phyloP scores from a whole-genome alignment of 495 filamentous ascomycete genomes.

The Neurospora cerealis region DNA sequence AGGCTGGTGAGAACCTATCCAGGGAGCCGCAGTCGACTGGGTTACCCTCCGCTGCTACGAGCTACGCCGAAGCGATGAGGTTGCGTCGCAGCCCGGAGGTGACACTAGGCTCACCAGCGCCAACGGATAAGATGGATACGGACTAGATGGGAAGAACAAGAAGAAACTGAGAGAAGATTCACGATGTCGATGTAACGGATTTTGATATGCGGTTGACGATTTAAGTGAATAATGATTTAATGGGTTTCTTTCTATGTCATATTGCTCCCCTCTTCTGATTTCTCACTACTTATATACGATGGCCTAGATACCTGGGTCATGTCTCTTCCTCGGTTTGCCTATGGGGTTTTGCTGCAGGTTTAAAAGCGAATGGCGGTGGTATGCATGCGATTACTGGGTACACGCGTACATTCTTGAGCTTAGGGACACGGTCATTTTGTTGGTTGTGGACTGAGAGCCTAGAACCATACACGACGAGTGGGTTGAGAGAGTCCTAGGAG shows the following conservation, averaged over 20 bases:
- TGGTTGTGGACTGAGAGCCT: background rate
- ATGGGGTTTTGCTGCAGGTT: background rate
- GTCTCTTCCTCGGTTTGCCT: background rate
- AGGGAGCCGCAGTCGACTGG: background rate
- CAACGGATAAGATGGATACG: slow-evolving; percentile 22
- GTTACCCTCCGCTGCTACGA: background rate
- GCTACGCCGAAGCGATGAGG: slow-evolving; percentile 1
- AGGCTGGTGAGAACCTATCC: background rate
- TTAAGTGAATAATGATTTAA: background rate
- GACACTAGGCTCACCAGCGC: slow-evolving; percentile 20
- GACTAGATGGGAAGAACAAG: slow-evolving; percentile 7
- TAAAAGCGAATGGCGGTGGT: background rate
- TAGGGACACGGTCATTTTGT: background rate
- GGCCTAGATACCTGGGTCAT: background rate
- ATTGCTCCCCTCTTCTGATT: background rate
- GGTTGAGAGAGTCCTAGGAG: background rate
- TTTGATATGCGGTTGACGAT: background rate
- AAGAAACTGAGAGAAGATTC: background rate
- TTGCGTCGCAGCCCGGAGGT: slow-evolving; percentile 16
- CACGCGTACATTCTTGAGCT: background rate
- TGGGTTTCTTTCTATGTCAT: background rate
- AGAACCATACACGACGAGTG: background rate
- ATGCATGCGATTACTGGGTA: background rate
- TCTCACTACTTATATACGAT: background rate
- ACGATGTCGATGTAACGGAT: background rate